Conservation (phyloP, 2,329 filamentous ascomycete species). For the Juglanconis sp. region DNA sequence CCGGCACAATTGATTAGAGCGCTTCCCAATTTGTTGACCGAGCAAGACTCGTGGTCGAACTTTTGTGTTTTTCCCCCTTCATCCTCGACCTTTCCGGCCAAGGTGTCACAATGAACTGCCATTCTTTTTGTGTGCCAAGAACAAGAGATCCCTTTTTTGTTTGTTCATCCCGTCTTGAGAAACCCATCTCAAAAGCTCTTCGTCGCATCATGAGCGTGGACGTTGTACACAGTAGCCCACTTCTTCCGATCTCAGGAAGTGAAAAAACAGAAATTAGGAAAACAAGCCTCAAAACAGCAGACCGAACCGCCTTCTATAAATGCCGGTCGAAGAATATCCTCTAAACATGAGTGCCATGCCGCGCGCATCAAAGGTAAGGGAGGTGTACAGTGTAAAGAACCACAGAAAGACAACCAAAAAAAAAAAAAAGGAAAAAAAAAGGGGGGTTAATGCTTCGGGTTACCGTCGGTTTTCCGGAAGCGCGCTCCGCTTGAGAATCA, state of each 20-base stretch:
- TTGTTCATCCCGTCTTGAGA: slow-evolving; percentile 13
- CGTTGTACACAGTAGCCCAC: slow-evolving; percentile 10
- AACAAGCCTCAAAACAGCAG: slow-evolving; percentile 1
- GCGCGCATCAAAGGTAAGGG: slow-evolving; percentile 3
- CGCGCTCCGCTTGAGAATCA: neutral
- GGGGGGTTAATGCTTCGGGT: slow-evolving; percentile 3
- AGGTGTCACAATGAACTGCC: neutral
- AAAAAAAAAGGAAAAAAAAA: no score
- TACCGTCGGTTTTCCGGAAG: neutral
- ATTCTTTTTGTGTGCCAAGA: slow-evolving; percentile 15
- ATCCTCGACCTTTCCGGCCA: slow-evolving; percentile 6
- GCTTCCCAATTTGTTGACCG: neutral
- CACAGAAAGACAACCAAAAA: no score
- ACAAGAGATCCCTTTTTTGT: slow-evolving; percentile 4
- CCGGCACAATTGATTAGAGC: neutral
- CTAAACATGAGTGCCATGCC: slow-evolving; percentile 18
- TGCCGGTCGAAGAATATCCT: slow-evolving; percentile 19
- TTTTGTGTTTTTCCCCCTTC: slow-evolving; percentile 16
- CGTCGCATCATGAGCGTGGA: slow-evolving; percentile 16
- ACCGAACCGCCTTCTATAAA: slow-evolving; percentile 17
- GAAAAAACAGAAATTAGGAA: slow-evolving; percentile 10
- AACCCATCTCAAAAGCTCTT: slow-evolving; percentile 12
- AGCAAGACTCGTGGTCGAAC: neutral
- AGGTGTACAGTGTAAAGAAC: slow-evolving; percentile 2
- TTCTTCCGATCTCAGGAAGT: slow-evolving; percentile 11